Evolutionary conservation across 331 rosid species (phyloP), one percentile per base, ranked within the genome.

Genomic region (Cydonia oblonga): DNA sequence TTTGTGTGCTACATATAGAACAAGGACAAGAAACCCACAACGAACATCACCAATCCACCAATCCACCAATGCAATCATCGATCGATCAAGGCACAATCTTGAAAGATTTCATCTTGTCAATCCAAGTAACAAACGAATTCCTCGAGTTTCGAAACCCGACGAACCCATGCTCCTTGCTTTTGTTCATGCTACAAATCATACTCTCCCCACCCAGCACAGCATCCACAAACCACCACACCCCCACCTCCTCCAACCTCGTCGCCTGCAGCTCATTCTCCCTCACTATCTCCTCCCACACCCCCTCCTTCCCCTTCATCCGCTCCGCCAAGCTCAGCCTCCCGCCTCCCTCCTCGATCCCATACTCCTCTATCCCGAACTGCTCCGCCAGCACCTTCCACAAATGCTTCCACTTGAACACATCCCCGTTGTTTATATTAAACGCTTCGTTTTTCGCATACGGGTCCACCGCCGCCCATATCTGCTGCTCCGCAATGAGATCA

Each of bases 151-250:
- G 85, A 79, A 89, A 89, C 4, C 96, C 92, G 81, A 87, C 58
- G 66, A 85, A 89, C 0, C 96, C 96, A 79, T 89, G 96, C 66
- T 89, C 90, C 70, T 90, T 87, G 28, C 89, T 76, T 81, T 87
- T 86, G 75, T 90, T 90, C 96, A 90, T 82, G 51, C 82, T 84
- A 57, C 79, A 87, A n/a, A 89, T 7, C 29, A 38, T 0, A 0
- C 76, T 76, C 11, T 51, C 79, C 4, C 4, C 56, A 5, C 79
- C 12, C 13, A n/a, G 10, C 23, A 38, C 42, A 0, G 9, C 13
- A 38, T 38, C 42, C 42, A 16, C 72, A 68, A 68, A 42, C 72
- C 72, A 42, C 72, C 72, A 68, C 35, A 25, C 57, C 2, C 59
- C 72, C 57, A 68, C 57, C 23, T 68, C 72, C 38, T 68, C 72